A percentile compares a stretch with the other conserved stretches of the same genome.
Evolutionary conservation across 129 eudicot genomes (phyloP).

Genomic region (Heracleum sosnowskyi): DNA sequence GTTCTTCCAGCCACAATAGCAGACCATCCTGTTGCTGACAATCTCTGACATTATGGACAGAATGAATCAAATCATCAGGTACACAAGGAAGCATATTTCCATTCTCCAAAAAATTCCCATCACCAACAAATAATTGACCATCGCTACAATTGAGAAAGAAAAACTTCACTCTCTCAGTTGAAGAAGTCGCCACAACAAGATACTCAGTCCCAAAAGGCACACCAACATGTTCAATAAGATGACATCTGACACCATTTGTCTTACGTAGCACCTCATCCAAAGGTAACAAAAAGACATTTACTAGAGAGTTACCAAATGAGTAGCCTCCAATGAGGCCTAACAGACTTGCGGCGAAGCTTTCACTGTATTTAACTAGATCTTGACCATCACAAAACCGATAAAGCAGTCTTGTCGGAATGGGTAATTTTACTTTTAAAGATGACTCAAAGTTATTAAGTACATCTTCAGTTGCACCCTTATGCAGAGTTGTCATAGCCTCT

Average conservation of each 20-base stretch:
- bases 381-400: conserved; percentile 88
- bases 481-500: conserved; percentile 55
- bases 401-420: conserved; percentile 63
- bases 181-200: conserved; percentile 54
- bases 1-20: conserved; percentile 90
- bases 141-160: conserved; percentile 57
- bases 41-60: conserved; percentile 28
- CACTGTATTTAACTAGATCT: conserved; percentile 20
- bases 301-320: conserved; percentile 40
- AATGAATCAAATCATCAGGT: conserved; percentile 39
- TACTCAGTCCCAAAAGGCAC: conserved; percentile 25
- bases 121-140: conserved; percentile 76
- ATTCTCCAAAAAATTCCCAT: conserved; percentile 33
- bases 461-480: conserved; percentile 67
- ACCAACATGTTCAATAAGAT: not conserved
- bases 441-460: conserved; percentile 46
- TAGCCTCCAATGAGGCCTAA: conserved; percentile 87
- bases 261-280: conserved; percentile 26
- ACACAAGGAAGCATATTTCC: conserved; percentile 80
- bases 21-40: conserved; percentile 49
- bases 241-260: conserved; percentile 26
- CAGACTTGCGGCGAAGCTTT: conserved; percentile 14
- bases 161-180: conserved; percentile 32
- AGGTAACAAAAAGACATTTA: conserved; percentile 65
- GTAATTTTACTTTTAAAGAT: conserved; percentile 54